Evolutionary conservation across 2,329 filamentous ascomycete species (phyloP).

Genomic region (Neurospora sp.): DNA sequence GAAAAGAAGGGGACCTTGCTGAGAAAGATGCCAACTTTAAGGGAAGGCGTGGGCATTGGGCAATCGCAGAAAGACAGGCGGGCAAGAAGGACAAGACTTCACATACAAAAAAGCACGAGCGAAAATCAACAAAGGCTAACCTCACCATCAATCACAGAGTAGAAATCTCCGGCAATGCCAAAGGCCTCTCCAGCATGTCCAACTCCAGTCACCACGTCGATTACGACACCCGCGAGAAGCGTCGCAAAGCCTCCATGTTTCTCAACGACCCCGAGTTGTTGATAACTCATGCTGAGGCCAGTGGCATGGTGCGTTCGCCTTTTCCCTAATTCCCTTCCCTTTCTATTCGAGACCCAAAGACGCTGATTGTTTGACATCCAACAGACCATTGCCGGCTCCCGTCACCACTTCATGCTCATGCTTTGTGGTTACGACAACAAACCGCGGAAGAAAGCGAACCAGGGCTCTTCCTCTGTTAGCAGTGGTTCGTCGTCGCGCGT

Average conservation of each 20-base stretch:
- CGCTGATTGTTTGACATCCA: background rate
- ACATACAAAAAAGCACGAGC: background rate
- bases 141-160: background rate
- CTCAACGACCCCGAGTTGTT: conserved; percentile 49
- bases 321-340: background rate
- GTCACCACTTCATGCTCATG: conserved; percentile 46
- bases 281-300: conserved; percentile 48
- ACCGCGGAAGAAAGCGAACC: conserved; percentile 1
- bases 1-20: background rate
- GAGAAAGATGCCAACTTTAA: background rate
- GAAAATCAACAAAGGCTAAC: background rate
- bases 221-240: conserved; percentile 32
- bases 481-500: background rate
- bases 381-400: conserved; percentile 46
- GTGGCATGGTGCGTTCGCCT: conserved; percentile 39
- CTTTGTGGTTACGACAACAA: conserved; percentile 42
- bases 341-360: background rate
- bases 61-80: background rate
- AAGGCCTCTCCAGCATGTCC: background rate
- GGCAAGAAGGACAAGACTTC: background rate
- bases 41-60: background rate
- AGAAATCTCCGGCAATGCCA: background rate
- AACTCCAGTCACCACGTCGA: conserved; percentile 23
- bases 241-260: conserved; percentile 41
- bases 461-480: background rate